Percentiles rank a stretch among this genome's conserved stretches.
phyloP scores from a whole-genome alignment of 169 alveolate species.

The Condylostoma magnum region DNA sequence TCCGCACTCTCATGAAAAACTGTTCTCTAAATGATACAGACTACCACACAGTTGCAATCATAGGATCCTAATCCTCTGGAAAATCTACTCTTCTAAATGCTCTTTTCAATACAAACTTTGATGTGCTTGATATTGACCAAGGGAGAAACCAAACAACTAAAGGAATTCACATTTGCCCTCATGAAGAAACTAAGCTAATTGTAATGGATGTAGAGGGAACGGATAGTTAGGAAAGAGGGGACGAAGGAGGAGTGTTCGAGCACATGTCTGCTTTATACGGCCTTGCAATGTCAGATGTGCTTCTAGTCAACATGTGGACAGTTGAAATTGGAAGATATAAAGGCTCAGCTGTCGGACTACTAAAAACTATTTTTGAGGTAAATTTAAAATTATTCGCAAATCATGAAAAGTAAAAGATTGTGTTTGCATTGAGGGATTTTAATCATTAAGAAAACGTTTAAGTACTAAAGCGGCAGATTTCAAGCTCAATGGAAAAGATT shows the following conservation, averaged over 20 bases:
- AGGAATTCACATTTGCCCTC: constrained; percentile 57
- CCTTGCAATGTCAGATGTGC: constrained; percentile 64
- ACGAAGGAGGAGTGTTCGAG: constrained; percentile 57
- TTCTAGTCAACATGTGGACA: constrained; percentile 68
- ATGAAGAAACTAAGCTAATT: constrained; percentile 12
- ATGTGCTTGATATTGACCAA: constrained; percentile 42
- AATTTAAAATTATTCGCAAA: constrained; percentile 59
- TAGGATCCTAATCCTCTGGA: constrained; percentile 68
- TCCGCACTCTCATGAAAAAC: too few species aligned
- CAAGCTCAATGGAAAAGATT: constrained; percentile 45
- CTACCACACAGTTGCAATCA: constrained; percentile 27
- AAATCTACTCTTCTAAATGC: constrained; percentile 63
- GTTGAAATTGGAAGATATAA: constrained; percentile 67
- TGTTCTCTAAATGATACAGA: not conserved
- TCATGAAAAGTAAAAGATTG: constrained; percentile 57
- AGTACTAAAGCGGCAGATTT: constrained; percentile 32
- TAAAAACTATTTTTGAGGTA: constrained; percentile 68
- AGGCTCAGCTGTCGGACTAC: constrained; percentile 66
- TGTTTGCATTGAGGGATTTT: constrained; percentile 67
- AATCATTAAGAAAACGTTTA: constrained; percentile 40
- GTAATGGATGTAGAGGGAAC: constrained; percentile 70
- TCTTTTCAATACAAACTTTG: constrained; percentile 63
- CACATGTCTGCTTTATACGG: constrained; percentile 70
- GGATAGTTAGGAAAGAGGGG: constrained; percentile 57
- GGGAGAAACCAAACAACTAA: constrained; percentile 68